A percentile compares a stretch with the other conserved stretches of the same genome.
Conservation (phyloP, 768 basidiomycete genomes). For the Kwoniella mangroviensis region DNA sequence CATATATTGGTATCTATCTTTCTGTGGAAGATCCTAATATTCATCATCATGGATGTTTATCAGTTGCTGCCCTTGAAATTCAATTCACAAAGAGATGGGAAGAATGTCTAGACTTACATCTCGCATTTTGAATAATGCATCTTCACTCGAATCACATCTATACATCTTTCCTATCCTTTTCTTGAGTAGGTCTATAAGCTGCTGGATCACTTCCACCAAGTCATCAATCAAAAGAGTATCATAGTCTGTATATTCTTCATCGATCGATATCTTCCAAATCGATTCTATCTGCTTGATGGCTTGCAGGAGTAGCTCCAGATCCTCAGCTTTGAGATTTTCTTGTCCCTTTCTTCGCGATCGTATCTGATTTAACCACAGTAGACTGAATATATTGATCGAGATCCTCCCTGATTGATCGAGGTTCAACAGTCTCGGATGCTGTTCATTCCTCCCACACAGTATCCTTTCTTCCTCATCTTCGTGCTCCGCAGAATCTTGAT, state of each 20-base stretch:
- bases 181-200: conserved; percentile 1
- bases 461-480: conserved; percentile 14
- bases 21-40: background rate
- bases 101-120: conserved; percentile 19
- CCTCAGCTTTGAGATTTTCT: too few relatives aligned
- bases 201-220: background rate
- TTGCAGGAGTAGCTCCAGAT: background rate
- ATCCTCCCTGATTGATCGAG: conserved; percentile 24
- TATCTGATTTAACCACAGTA: background rate
- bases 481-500: background rate
- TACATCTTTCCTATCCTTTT: conserved; percentile 11
- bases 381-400: conserved; percentile 15
- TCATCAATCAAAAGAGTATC: background rate
- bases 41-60: background rate
- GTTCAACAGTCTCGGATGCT: conserved; percentile 11
- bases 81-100: background rate
- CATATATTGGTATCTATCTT: conserved; percentile 16
- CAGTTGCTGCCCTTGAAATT: too few relatives aligned
- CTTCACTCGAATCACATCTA: conserved; percentile 4
- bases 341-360: too few relatives aligned
- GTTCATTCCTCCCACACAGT: conserved; percentile 8
- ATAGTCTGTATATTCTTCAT: background rate
- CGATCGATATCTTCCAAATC: background rate
- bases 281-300: conserved; percentile 7
- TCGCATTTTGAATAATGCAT: conserved; percentile 16